Evolutionary conservation across 257 asterid genomes (phyloP).

Genomic region (Coffea canephora): DNA sequence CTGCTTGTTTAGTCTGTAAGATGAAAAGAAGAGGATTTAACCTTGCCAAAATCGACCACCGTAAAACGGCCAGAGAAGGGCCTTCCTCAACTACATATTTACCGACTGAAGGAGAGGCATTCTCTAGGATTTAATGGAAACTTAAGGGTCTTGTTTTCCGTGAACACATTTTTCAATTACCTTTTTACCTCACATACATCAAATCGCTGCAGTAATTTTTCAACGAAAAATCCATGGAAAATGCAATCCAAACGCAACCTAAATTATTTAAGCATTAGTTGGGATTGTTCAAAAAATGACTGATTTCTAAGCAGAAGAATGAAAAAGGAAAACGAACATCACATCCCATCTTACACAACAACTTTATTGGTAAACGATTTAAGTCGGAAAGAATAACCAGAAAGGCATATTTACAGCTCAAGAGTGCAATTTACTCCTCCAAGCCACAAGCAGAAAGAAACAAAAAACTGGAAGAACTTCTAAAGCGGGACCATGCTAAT

Average conservation of each 20-base stretch:
- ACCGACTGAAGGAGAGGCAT: background rate
- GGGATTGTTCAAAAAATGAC: background rate
- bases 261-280: background rate
- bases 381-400: background rate
- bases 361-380: background rate
- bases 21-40: too few species aligned
- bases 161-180: too few species aligned
- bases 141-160: too few species aligned
- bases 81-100: too few species aligned
- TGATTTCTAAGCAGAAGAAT: background rate
- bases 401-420: slow-evolving; percentile 9
- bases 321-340: background rate
- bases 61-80: background rate
- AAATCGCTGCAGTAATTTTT: too few species aligned
- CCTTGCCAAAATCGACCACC: background rate
- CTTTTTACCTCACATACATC: too few species aligned
- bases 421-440: background rate
- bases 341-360: background rate
- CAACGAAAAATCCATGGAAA: too few species aligned
- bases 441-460: background rate
- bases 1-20: background rate
- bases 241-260: too few species aligned
- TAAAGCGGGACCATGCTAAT: background rate
- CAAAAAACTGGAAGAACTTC: background rate
- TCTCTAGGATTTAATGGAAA: background rate